These are phyloP conservation scores for Lyophyllum atratum DNA, from an alignment of 768 basidiomycete genomes.

Conservation along the genomic window DNA sequence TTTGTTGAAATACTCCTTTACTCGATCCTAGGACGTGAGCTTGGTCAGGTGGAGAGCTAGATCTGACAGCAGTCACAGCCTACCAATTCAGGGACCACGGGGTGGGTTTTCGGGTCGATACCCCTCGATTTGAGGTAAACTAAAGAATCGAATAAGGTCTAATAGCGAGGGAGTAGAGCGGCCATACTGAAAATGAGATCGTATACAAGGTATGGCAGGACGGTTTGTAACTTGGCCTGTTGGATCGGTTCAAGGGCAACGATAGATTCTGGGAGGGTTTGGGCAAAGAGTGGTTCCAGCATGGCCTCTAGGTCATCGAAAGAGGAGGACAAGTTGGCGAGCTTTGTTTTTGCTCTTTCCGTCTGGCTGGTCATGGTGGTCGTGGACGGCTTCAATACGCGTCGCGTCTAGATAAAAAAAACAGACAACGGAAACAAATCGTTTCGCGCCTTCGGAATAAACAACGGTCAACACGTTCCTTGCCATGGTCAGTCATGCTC, in stretches of 20 bases:
- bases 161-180: neutral
- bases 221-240: constrained; percentile 79
- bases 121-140: constrained; percentile 83
- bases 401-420: constrained; percentile 14
- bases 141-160: constrained; percentile 28
- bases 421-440: constrained; percentile 1
- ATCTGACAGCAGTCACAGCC: constrained; percentile 16
- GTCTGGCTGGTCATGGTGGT: constrained; percentile 48
- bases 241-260: constrained; percentile 69
- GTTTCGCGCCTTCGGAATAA: constrained; percentile 17
- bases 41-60: neutral
- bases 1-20: constrained; percentile 82
- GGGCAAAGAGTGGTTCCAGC: constrained; percentile 67
- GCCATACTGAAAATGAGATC: constrained; percentile 82
- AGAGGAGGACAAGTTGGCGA: constrained; percentile 53
- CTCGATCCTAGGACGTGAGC: constrained; percentile 54
- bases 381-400: neutral
- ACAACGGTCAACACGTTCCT: constrained; percentile 35
- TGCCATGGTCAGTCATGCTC: constrained; percentile 43
- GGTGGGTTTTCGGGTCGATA: constrained; percentile 77
- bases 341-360: constrained; percentile 43
- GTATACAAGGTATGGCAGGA: constrained; percentile 81
- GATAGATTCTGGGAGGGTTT: constrained; percentile 67
- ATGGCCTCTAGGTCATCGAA: constrained; percentile 70
- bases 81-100: constrained; percentile 74